Base-by-base conservation (phyloP, 371 early-diverging fungal species). In the Gilbertella persicaria region DNA sequence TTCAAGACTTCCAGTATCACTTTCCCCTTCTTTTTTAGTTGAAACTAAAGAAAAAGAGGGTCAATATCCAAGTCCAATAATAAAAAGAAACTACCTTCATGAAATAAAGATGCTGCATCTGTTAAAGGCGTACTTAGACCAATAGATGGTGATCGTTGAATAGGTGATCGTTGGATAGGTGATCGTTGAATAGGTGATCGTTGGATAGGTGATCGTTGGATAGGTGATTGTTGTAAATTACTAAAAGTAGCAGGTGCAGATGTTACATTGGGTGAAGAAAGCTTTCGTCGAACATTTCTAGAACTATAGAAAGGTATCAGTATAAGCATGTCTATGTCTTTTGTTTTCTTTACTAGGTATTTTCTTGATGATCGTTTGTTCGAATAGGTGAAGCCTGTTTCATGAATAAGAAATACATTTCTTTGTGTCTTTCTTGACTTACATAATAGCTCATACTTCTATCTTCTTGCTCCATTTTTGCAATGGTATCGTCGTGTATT, bases 1-100 rank as follows among this genome's bases (percentile, higher is more conserved):
- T 26, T 56, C 57, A 14, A 55, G 28, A 6, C 33, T 46, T 10
- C 20, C 30, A 33, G 46, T 46, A 8, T 33, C 35, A 2, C 4
- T 5, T 41, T 41, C 20, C 23, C 12, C 12, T 41, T 41, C 20
- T 20, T 20, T 17, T 23, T 23, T 41, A 23, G 3, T 5, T 23
- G 9, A 19, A 41, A 5, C 16, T 13, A 23, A 23, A 41, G 28
- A 4, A 28, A n/a, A n/a, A n/a, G n/a, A n/a, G n/a, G n/a, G n/a
- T n/a, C n/a, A n/a, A n/a, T n/a, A n/a, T n/a, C n/a, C n/a, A n/a
- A n/a, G n/a, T n/a, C n/a, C 9, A 9, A 28, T 9, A 28, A 28
- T 28, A 33, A 33, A 13, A 12, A 33, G 8, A 33, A 9, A 13
- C 10, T 33, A 33, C 33, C 33, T 33, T 33, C 33, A 33, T 33